Evolutionary conservation across 1,139 yeast species (phyloP).

Genomic region (Arxiozyma bovina): DNA sequence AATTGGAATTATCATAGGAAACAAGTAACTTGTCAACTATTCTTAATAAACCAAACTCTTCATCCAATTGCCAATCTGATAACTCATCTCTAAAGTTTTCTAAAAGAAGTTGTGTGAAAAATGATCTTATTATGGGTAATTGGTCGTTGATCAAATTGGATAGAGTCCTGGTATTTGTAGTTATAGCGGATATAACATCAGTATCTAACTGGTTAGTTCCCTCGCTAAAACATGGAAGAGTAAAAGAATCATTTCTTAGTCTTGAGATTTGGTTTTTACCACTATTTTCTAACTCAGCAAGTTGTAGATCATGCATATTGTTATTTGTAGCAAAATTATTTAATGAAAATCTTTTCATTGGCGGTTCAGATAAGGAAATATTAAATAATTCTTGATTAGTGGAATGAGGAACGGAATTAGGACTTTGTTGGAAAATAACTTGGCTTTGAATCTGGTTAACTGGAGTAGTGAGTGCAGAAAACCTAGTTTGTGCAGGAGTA

Average conservation of each 20-base stretch:
- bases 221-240: slow-evolving; percentile 9
- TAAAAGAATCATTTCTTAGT: slow-evolving; percentile 5
- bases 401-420: not conserved
- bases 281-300: no score
- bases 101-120: slow-evolving; percentile 20
- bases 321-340: not conserved
- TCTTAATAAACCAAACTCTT: slow-evolving; percentile 24
- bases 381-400: slow-evolving; percentile 1
- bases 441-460: slow-evolving; percentile 3
- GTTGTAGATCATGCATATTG: not conserved
- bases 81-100: slow-evolving; percentile 13
- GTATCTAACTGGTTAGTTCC: slow-evolving; percentile 8
- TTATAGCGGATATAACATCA: slow-evolving; percentile 8
- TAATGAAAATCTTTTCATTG: slow-evolving; percentile 2
- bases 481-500: not conserved
- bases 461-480: slow-evolving; percentile 2
- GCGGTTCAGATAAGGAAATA: slow-evolving; percentile 4
- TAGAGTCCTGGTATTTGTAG: not conserved
- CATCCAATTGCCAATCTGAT: slow-evolving; percentile 21
- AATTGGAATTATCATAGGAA: slow-evolving; percentile 15
- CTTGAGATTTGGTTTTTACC: not conserved
- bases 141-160: slow-evolving; percentile 11
- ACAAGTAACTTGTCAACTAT: slow-evolving; percentile 24
- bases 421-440: not conserved
- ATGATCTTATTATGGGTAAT: slow-evolving; percentile 23